phyloP scores from a whole-genome alignment of 768 basidiomycete genomes.

The Gelatoporia subvermispora region DNA sequence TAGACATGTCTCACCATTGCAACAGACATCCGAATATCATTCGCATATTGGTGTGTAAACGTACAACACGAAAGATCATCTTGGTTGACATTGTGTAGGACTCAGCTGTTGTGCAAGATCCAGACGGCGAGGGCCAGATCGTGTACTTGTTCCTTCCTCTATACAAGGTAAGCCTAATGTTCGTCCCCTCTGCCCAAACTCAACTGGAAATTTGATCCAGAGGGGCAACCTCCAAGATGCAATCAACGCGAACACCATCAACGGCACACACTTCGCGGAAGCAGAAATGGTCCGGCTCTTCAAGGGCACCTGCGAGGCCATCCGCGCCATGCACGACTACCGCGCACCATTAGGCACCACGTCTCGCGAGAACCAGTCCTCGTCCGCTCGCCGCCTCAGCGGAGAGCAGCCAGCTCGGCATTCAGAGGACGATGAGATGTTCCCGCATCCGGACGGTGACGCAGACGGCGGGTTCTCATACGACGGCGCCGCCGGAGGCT shows the following conservation, averaged over 20 bases:
- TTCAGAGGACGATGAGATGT: constrained; percentile 59
- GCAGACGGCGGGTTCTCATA: constrained; percentile 74
- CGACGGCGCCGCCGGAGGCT: constrained; percentile 18
- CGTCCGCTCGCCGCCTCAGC: constrained; percentile 8
- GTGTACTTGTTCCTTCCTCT: constrained; percentile 95
- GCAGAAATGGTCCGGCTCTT: constrained; percentile 85
- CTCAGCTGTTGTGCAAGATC: constrained; percentile 91
- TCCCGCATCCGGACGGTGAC: constrained; percentile 74
- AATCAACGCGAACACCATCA: constrained; percentile 82
- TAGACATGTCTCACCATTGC: neutral
- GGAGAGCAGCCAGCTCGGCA: constrained; percentile 14
- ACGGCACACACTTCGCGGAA: constrained; percentile 81
- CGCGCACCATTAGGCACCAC: constrained; percentile 43
- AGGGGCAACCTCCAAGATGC: constrained; percentile 93
- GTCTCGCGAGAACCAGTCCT: constrained; percentile 17
- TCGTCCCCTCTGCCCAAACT: neutral
- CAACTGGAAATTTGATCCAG: constrained; percentile 32
- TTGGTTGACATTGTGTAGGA: constrained; percentile 45
- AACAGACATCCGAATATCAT: constrained; percentile 93
- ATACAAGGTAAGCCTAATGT: constrained; percentile 58
- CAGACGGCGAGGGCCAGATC: constrained; percentile 88
- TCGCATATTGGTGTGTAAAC: constrained; percentile 65
- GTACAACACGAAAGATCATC: constrained; percentile 1
- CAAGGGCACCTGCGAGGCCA: constrained; percentile 90
- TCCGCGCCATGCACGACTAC: constrained; percentile 92